These are phyloP conservation scores for Aspergillus sclerotialis DNA, from an alignment of 2,329 filamentous ascomycete species.

Conservation along the genomic window DNA sequence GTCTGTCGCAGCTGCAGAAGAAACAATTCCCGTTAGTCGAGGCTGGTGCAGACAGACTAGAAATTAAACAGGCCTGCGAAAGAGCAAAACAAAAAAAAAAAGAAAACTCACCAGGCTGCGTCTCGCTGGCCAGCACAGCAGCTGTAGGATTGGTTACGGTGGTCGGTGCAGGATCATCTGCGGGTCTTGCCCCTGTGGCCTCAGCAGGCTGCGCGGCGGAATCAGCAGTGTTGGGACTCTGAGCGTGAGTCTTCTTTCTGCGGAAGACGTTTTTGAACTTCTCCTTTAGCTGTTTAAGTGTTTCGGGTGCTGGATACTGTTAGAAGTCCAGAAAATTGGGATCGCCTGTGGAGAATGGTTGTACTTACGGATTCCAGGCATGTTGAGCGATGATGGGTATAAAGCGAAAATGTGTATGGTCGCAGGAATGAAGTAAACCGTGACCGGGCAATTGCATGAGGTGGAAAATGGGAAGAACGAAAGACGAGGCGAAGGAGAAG, in stretches of 20 bases:
- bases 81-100: too few relatives aligned
- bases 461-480: neutral
- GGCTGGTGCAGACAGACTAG: too few relatives aligned
- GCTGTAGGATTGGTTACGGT: too few relatives aligned
- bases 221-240: slow-evolving; percentile 5
- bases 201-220: slow-evolving; percentile 8
- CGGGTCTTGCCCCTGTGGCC: too few relatives aligned
- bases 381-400: slow-evolving; percentile 9
- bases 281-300: slow-evolving; percentile 26
- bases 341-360: neutral
- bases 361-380: slow-evolving; percentile 30
- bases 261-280: slow-evolving; percentile 25
- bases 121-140: too few relatives aligned
- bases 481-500: neutral
- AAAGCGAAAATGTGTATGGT: neutral
- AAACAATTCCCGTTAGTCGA: too few relatives aligned
- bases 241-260: slow-evolving; percentile 22
- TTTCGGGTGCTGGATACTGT: slow-evolving; percentile 19
- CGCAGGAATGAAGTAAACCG: neutral
- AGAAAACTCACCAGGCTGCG: too few relatives aligned
- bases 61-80: too few relatives aligned
- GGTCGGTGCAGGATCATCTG: too few relatives aligned
- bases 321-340: neutral
- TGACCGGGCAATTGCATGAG: neutral
- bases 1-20: too few relatives aligned